These are phyloP conservation scores for Rhododendron vialii DNA, from an alignment of 148 eudicot genomes.

Conservation along the genomic window DNA sequence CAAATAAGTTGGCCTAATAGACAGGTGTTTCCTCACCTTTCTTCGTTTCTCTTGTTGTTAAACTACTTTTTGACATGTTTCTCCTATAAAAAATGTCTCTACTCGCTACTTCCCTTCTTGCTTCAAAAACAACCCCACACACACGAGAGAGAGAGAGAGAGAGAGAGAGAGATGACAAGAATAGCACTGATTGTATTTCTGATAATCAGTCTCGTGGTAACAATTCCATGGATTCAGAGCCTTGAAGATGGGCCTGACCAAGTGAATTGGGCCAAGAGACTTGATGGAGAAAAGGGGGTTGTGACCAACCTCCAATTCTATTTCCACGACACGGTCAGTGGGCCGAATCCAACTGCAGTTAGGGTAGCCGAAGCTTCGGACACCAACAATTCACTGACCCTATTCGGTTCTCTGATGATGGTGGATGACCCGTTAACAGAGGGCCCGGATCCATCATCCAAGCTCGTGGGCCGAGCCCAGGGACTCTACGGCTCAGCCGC, in stretches of 20 bases:
- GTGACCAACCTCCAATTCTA: conserved; percentile 40
- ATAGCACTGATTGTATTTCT: not conserved
- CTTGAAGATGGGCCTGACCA: conserved; percentile 5
- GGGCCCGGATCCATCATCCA: conserved; percentile 17
- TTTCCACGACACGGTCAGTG: conserved; percentile 19
- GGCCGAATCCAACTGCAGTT: conserved; percentile 16
- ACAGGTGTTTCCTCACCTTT: not conserved
- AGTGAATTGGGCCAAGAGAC: conserved; percentile 23
- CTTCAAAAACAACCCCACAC: not conserved
- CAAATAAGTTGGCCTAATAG: not conserved
- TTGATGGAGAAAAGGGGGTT: not conserved
- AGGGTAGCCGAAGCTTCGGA: conserved; percentile 7
- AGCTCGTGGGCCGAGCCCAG: conserved; percentile 22
- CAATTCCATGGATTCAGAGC: not conserved
- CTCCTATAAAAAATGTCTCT: not conserved
- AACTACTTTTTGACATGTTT: not conserved
- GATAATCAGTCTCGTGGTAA: not conserved
- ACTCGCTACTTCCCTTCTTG: not conserved
- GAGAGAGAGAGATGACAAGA: not conserved
- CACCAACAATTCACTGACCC: not conserved
- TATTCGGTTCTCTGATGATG: conserved; percentile 11
- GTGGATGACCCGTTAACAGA: conserved; percentile 18
- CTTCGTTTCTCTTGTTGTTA: not conserved
- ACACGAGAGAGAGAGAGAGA: not conserved
- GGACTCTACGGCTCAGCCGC: conserved; percentile 16